Evolutionary conservation across 2,329 filamentous ascomycete species (phyloP), one percentile per base, ranked within the genome.

Genomic region (Corinectria fuckeliana): DNA sequence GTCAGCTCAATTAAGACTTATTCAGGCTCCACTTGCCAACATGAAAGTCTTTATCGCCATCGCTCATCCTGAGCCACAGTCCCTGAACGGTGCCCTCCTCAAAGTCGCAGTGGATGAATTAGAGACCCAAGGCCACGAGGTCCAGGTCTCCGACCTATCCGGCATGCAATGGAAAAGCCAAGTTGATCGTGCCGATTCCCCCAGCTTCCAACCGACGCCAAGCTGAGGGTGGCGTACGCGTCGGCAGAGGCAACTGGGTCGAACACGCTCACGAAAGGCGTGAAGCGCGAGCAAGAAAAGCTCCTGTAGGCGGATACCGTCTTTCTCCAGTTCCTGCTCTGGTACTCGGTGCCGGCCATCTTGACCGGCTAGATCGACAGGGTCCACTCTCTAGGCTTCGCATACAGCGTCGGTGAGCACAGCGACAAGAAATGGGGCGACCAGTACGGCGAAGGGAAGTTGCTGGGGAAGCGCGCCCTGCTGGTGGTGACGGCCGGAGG

Each of bases 151-250:
- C 0, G 61, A 64, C 3, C 16, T 64, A 1, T 64, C 64, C 48
- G 51, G 58, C 11, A 64, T 64, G 62, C 20, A 53, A 52, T 64
- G 61, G 61, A 64, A 64, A 18, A 9, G 47, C 5, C 32, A 58
- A n/a, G 14, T 64, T 1, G 54, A 64, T 41, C 57, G 50, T 10
- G 10, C 28, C 1, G 61, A 59, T 64, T 64, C 9, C 53, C 50
- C 2, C 36, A 44, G 14, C 11, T 53, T 5, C 3, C 20, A 2
- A 2, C 16, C 18, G 42, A 64, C 44, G 57, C 14, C 1, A 61
- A 61, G n/a, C 26, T 64, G 2, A 47, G 21, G 9, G 52, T 58
- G 6, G 3, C 50, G 23, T 41, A 23, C 5, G 58, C 58, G 11
- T 61, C 62, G 1, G 50, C 18, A 16, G 32, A 20, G 10, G 58